A percentile compares a stretch with the other conserved stretches of the same genome.
Conservation (phyloP, 441 rosid species). For the Arabidopsis hybrid region DNA sequence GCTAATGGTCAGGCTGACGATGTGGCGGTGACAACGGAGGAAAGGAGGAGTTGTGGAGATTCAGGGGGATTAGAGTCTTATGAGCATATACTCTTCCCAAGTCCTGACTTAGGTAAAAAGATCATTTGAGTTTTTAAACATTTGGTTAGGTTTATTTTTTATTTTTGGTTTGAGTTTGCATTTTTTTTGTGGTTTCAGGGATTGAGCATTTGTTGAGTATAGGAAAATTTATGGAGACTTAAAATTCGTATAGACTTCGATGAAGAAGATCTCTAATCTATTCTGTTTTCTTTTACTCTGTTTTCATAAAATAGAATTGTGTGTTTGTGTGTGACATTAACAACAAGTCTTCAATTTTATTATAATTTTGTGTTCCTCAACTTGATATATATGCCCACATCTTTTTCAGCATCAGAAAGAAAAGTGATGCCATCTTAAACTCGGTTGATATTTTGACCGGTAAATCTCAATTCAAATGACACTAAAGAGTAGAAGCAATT, state of each 20-base stretch:
- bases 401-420: not conserved
- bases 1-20: constrained; percentile 18
- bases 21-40: constrained; percentile 28
- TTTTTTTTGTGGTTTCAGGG: constrained; percentile 49
- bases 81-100: constrained; percentile 56
- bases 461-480: constrained; percentile 30
- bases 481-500: constrained; percentile 22
- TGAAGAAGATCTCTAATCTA: constrained; percentile 21
- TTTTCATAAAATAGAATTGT: constrained; percentile 12
- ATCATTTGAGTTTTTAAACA: not conserved
- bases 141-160: not conserved
- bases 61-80: constrained; percentile 41
- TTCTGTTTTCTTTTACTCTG: not conserved
- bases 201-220: constrained; percentile 65
- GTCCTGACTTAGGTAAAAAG: constrained; percentile 64
- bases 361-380: not conserved
- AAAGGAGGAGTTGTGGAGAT: constrained; percentile 42
- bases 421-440: constrained; percentile 1
- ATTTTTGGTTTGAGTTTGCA: no score
- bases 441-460: constrained; percentile 29
- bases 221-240: constrained; percentile 43
- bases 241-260: constrained; percentile 32
- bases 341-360: not conserved
- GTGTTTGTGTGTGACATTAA: not conserved
- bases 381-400: not conserved